Percentiles rank a stretch among this genome's conserved stretches.
Evolutionary conservation across 2,329 filamentous ascomycete species (phyloP).

Genomic region (Monilinia laxa): DNA sequence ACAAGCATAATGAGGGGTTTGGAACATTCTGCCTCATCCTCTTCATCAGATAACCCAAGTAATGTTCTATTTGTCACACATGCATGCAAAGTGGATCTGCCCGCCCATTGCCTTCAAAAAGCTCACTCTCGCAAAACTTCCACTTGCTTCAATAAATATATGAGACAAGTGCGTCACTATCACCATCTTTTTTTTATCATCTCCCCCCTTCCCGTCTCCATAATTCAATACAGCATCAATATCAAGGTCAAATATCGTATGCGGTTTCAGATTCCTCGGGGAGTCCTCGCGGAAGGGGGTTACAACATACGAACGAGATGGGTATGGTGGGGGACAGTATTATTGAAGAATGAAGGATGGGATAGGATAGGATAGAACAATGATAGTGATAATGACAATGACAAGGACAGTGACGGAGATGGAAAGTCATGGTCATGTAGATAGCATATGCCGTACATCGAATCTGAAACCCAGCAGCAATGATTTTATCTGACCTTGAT

Average conservation of each 20-base stretch:
- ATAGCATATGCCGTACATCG: neutral
- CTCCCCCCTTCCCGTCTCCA: neutral
- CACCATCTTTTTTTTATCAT: neutral
- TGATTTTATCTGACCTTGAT: neutral
- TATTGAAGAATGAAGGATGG: no score
- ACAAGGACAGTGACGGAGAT: no score
- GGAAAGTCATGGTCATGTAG: no score
- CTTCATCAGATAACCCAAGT: neutral
- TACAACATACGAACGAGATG: no score
- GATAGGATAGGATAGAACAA: no score
- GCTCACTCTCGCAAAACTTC: neutral
- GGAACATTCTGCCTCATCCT: neutral
- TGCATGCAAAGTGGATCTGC: constrained; percentile 8
- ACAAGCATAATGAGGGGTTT: no score
- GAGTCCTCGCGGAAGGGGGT: no score
- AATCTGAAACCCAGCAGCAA: neutral
- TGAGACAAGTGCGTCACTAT: neutral
- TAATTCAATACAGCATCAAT: neutral
- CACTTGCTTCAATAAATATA: neutral
- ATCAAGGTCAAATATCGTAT: no score
- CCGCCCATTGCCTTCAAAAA: neutral
- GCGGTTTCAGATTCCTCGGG: no score
- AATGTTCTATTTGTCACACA: constrained; percentile 3
- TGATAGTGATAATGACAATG: no score
- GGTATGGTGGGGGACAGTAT: no score